Percentiles rank a stretch among this genome's conserved stretches.
These are phyloP conservation scores for Tetrapisispora pingtungensis DNA, from an alignment of 805 yeast species.

Conservation along the genomic window DNA sequence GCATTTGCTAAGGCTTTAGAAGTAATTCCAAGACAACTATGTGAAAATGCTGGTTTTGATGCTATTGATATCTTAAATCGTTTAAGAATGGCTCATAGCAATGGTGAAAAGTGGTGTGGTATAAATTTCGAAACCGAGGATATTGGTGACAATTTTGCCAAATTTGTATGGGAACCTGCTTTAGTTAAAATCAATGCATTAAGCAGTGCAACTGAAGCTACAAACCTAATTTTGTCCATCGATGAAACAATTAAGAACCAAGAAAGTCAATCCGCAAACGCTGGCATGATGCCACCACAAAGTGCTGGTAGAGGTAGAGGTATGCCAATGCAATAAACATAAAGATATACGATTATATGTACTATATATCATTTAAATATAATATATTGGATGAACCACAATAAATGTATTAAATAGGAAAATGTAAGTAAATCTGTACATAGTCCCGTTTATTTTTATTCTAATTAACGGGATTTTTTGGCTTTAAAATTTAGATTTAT, in stretches of 20 bases:
- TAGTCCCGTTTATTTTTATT: no score
- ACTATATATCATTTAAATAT: conserved; percentile 1
- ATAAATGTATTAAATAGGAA: neutral
- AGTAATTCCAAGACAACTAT: conserved; percentile 91
- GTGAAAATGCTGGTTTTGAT: conserved; percentile 98
- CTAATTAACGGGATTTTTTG: no score
- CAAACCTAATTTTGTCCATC: conserved; percentile 82
- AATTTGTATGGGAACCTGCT: conserved; percentile 96
- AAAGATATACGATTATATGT: conserved; percentile 3
- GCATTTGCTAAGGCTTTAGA: conserved; percentile 94
- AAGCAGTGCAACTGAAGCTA: conserved; percentile 94
- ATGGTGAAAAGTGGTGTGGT: conserved; percentile 87
- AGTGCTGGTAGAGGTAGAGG: conserved; percentile 75
- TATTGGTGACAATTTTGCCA: conserved; percentile 73
- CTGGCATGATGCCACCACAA: conserved; percentile 39
- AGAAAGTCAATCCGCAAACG: conserved; percentile 46
- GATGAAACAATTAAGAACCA: conserved; percentile 85
- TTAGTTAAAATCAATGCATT: conserved; percentile 90
- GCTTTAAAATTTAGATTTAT: no score
- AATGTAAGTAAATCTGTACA: neutral
- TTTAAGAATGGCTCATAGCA: conserved; percentile 87
- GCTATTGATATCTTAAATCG: conserved; percentile 89
- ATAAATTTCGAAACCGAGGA: conserved; percentile 79
- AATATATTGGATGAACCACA: conserved; percentile 1
- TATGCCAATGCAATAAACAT: conserved; percentile 30